A percentile compares a stretch with the other conserved stretches of the same genome.
Conservation (phyloP, 2,329 filamentous ascomycete genomes). For the Pyrenochaeta sp. region DNA sequence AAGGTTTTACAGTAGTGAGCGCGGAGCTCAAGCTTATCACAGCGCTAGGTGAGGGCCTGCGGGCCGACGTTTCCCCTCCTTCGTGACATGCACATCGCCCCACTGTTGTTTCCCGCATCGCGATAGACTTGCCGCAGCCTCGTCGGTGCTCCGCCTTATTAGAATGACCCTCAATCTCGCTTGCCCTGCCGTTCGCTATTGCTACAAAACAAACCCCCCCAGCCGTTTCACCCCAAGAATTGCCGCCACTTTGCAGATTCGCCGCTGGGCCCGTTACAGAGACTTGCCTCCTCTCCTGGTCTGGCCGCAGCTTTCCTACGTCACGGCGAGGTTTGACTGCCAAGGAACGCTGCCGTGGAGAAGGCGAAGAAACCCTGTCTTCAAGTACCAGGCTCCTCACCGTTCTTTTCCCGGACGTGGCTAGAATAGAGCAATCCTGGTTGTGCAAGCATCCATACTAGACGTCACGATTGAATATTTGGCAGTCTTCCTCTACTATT, state of each 20-base stretch:
- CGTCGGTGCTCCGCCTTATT: constrained; percentile 14
- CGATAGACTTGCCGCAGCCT: constrained; percentile 22
- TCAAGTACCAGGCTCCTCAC: constrained; percentile 18
- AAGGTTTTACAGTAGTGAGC: constrained; percentile 25
- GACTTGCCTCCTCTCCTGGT: constrained; percentile 11
- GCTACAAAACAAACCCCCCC: constrained; percentile 6
- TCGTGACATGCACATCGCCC: constrained; percentile 14
- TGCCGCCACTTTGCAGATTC: constrained; percentile 11
- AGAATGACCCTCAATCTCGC: constrained; percentile 15
- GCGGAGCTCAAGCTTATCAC: constrained; percentile 22
- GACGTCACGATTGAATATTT: not conserved
- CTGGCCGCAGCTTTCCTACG: constrained; percentile 16
- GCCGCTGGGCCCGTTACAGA: constrained; percentile 1
- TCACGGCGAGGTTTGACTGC: constrained; percentile 22
- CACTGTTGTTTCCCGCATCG: constrained; percentile 18
- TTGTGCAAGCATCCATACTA: not conserved
- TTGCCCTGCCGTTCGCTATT: constrained; percentile 17
- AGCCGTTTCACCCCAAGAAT: not conserved
- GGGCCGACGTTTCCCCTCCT: constrained; percentile 27
- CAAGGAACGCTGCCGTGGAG: constrained; percentile 18
- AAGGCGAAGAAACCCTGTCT: constrained; percentile 21
- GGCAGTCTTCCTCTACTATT: too few species aligned
- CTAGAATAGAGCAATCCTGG: constrained; percentile 4
- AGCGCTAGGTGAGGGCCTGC: constrained; percentile 25
- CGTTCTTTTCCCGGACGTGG: constrained; percentile 21